phyloP scores from a whole-genome alignment of 2,329 filamentous ascomycete species.

The Monosporascus ibericus region DNA sequence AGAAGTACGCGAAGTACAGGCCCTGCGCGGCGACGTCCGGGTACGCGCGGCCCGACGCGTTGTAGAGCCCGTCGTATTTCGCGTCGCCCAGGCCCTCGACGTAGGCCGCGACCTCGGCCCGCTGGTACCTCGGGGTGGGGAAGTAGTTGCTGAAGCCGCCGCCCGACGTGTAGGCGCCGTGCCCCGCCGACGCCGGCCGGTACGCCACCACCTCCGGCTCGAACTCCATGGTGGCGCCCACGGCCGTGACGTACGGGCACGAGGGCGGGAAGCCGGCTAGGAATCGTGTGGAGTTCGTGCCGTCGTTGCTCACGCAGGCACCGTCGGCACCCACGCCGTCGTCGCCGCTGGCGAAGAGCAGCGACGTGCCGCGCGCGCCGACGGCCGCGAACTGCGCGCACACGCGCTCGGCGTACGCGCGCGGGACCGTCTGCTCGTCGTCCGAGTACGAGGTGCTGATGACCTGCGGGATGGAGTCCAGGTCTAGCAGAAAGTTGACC shows the following conservation, averaged over 20 bases:
- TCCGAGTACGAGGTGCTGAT: conserved; percentile 54
- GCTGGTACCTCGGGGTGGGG: conserved; percentile 34
- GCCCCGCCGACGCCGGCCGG: conserved; percentile 23
- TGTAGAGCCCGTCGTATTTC: conserved; percentile 38
- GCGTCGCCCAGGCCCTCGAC: conserved; percentile 30
- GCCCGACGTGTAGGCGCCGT: conserved; percentile 18
- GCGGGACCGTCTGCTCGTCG: conserved; percentile 49
- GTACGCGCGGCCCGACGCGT: conserved; percentile 36
- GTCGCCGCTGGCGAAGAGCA: conserved; percentile 48
- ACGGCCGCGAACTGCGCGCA: conserved; percentile 49
- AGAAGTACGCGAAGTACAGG: conserved; percentile 25
- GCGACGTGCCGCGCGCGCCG: conserved; percentile 43
- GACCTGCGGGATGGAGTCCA: conserved; percentile 45
- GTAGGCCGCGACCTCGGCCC: conserved; percentile 29
- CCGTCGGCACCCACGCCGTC: conserved; percentile 28
- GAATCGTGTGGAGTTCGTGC: conserved; percentile 47
- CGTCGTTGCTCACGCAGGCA: conserved; percentile 47
- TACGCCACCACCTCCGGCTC: conserved; percentile 30
- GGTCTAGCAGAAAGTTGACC: conserved; percentile 42
- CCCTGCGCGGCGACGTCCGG: conserved; percentile 35
- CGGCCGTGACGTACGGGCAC: conserved; percentile 29
- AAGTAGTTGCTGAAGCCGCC: conserved; percentile 45
- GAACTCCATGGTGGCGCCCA: conserved; percentile 26
- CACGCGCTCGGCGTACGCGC: conserved; percentile 43
- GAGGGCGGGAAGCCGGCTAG: conserved; percentile 47